A percentile compares a stretch with the other conserved stretches of the same genome.
phyloP scores from a whole-genome alignment of 2,329 filamentous ascomycete genomes.

The Colletotrichum limetticola region DNA sequence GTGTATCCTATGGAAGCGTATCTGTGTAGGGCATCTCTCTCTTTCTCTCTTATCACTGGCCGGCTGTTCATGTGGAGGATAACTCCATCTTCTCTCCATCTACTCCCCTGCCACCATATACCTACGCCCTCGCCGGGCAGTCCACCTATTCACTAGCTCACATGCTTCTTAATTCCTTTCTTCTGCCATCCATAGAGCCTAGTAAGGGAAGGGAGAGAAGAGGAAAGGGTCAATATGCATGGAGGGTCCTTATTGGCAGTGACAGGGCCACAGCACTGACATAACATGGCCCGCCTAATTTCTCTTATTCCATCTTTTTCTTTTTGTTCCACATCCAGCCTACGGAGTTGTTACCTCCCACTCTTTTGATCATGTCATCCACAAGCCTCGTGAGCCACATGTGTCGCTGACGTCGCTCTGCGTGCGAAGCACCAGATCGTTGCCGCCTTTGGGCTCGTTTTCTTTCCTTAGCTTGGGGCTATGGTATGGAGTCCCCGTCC shows the following conservation, averaged over 20 bases:
- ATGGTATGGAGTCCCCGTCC: not conserved
- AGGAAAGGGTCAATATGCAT: not conserved
- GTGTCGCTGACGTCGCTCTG: not conserved
- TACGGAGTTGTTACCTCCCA: not conserved
- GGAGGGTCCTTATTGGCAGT: conserved; percentile 10
- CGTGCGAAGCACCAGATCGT: conserved; percentile 9
- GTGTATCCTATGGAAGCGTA: too few species aligned
- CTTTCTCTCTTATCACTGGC: not conserved
- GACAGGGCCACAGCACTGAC: not conserved
- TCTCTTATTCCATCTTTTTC: not conserved
- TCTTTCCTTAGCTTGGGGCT: conserved; percentile 11
- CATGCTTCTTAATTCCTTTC: not conserved
- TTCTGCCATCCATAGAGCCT: not conserved
- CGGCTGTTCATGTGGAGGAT: too few species aligned
- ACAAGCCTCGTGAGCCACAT: not conserved
- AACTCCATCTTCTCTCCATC: too few species aligned
- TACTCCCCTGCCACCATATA: too few species aligned
- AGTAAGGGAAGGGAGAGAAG: not conserved
- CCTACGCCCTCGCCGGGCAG: not conserved
- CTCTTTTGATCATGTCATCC: not conserved
- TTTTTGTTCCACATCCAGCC: not conserved
- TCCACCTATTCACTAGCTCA: not conserved
- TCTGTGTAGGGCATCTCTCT: not conserved
- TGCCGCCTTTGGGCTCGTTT: conserved; percentile 7
- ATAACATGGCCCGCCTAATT: not conserved